A percentile compares a stretch with the other conserved stretches of the same genome.
These are phyloP conservation scores for Hirsutella minnesotensis DNA, from an alignment of 2,329 filamentous ascomycete species.

Conservation along the genomic window DNA sequence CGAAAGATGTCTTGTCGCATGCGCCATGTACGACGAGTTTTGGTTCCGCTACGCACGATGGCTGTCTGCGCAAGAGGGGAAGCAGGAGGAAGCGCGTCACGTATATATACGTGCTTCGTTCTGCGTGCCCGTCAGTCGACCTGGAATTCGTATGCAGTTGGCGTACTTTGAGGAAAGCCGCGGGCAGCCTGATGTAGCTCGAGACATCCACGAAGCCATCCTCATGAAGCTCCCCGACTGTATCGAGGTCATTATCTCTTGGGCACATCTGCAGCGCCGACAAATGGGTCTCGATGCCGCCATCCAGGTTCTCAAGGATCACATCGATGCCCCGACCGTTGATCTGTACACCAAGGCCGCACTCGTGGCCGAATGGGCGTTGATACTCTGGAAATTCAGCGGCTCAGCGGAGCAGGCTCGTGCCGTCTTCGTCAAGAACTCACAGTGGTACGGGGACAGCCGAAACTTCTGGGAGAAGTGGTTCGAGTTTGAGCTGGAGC, in stretches of 20 bases:
- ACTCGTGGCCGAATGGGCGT: constrained; percentile 79
- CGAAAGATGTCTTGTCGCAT: constrained; percentile 85
- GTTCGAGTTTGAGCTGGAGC: constrained; percentile 78
- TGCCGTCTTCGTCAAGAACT: constrained; percentile 69
- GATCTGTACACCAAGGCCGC: constrained; percentile 75
- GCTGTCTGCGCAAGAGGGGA: constrained; percentile 72
- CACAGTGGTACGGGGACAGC: constrained; percentile 76
- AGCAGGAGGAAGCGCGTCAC: constrained; percentile 81
- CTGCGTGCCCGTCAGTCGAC: constrained; percentile 77
- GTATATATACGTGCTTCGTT: constrained; percentile 86
- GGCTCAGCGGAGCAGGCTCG: constrained; percentile 71
- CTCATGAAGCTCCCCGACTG: constrained; percentile 67
- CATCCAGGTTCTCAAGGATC: constrained; percentile 68
- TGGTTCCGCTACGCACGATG: constrained; percentile 96
- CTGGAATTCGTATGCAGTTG: constrained; percentile 77
- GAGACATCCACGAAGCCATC: constrained; percentile 75
- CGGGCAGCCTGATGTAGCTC: constrained; percentile 63
- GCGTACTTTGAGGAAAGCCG: constrained; percentile 89
- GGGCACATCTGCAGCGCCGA: constrained; percentile 76
- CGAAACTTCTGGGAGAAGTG: constrained; percentile 83
- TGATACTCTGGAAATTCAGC: constrained; percentile 77
- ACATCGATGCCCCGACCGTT: constrained; percentile 61
- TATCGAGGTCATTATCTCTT: constrained; percentile 76
- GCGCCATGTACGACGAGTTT: constrained; percentile 92
- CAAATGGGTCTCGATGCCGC: constrained; percentile 76